Evolutionary conservation across 108 stramenopile species (phyloP), one percentile per base, ranked within the genome.

Genomic region (Skeletonema menzelii): DNA sequence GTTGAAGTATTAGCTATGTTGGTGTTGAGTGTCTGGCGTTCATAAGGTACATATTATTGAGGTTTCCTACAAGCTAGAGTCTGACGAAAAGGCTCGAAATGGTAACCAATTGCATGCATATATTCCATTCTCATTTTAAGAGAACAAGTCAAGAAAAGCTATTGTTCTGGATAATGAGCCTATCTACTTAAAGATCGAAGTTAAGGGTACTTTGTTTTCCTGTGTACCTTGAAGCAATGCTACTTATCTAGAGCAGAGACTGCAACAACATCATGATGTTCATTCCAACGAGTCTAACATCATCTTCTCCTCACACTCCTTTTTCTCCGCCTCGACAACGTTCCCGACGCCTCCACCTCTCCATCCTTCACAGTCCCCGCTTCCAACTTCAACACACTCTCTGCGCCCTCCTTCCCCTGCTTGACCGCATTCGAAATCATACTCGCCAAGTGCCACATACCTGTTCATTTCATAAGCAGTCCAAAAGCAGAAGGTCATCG

Each of bases 361-460:
- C 44, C 49, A 27, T 77, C 73, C 46, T 64, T 75, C n/a, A 67
- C 44, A 26, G 79, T 85, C 32, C 93, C 93, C 19, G 90, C 79
- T 60, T 91, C 91, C 24, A 94, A 60, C 59, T 85, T 80, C 47
- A 94, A 73, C 10, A 90, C 53, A 61, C 69, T 71, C 13, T 73
- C 73, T 0, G 75, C 75, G 12, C 67, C 74, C 63, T 91, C 88
- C 26, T 86, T 88, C 27, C 93, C 93, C n/a, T 72, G 62, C 65
- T 91, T 91, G 27, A 91, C 90, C 27, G 85, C 63, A 19, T 65
- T 65, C 10, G 82, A 83, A 8, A 94, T 89, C 87, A 91, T 86
- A 58, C 81, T 79, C 0, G 93, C 93, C 75, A 94, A 66, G 15
- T 84, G 82, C 93, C 93, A 94, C 93, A 94, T 94, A n/a, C n/a